These are phyloP conservation scores for Maudiozyma humilis DNA, from an alignment of 1,139 yeast species.

Conservation along the genomic window DNA sequence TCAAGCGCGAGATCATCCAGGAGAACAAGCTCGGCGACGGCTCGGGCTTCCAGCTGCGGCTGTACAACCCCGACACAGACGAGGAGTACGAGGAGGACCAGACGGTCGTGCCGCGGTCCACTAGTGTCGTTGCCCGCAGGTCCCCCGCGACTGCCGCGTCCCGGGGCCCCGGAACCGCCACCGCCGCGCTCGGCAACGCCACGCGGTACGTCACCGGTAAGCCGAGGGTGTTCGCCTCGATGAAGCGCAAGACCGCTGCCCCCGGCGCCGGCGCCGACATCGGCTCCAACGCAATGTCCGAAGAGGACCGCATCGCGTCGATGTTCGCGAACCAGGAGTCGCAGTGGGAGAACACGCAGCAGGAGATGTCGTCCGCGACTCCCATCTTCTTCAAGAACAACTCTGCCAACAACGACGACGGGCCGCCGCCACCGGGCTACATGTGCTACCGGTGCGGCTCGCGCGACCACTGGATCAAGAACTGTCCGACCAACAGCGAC, in stretches of 20 bases:
- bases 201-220: conserved; percentile 81
- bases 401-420: conserved; percentile 19
- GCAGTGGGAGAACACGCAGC: conserved; percentile 93
- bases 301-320: conserved; percentile 78
- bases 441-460: conserved; percentile 95
- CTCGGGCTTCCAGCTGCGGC: conserved; percentile 66
- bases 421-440: conserved; percentile 87
- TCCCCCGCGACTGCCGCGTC: conserved; percentile 47
- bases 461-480: conserved; percentile 92
- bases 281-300: conserved; percentile 52
- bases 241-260: conserved; percentile 13
- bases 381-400: conserved; percentile 47
- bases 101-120: conserved; percentile 74
- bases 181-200: conserved; percentile 51
- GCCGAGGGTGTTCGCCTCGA: conserved; percentile 46
- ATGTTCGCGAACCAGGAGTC: conserved; percentile 91
- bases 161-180: conserved; percentile 38
- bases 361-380: conserved; percentile 72
- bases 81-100: conserved; percentile 84
- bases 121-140: conserved; percentile 73
- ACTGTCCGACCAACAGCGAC: conserved; percentile 89
- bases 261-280: too few species aligned
- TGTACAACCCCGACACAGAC: conserved; percentile 71
- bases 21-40: conserved; percentile 81
- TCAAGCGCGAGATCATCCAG: conserved; percentile 79